Evolutionary conservation across 129 eudicot species (phyloP).

Genomic region (Ambrosia trifida): DNA sequence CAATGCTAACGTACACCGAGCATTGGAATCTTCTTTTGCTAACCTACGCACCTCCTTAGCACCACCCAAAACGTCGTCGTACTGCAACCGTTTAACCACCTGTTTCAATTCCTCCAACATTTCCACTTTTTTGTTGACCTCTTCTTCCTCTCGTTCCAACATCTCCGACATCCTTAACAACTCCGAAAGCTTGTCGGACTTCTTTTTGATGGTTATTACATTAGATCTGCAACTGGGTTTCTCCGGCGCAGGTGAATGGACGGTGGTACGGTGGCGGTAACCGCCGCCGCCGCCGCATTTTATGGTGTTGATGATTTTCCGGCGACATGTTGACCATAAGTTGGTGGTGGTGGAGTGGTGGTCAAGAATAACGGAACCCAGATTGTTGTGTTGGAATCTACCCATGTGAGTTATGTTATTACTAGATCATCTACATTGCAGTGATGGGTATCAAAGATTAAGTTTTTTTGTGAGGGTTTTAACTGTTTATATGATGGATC

Average conservation of each 20-base stretch:
- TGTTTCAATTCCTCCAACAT: slow-evolving; percentile 55
- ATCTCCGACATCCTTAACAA: slow-evolving; percentile 50
- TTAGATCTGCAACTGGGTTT: slow-evolving; percentile 34
- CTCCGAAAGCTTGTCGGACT: slow-evolving; percentile 70
- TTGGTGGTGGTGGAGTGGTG: slow-evolving; percentile 26
- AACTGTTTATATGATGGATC: slow-evolving; percentile 1
- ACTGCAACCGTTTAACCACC: slow-evolving; percentile 60
- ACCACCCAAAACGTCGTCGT: slow-evolving; percentile 52
- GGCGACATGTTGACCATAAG: slow-evolving; percentile 55
- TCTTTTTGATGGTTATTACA: slow-evolving; percentile 6
- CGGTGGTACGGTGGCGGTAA: slow-evolving; percentile 23
- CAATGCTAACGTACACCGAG: slow-evolving; percentile 64
- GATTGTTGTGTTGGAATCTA: slow-evolving; percentile 44
- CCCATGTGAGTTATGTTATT: slow-evolving; percentile 31
- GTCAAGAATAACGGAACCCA: slow-evolving; percentile 54
- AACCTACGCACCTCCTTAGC: slow-evolving; percentile 63
- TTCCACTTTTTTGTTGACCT: slow-evolving; percentile 58
- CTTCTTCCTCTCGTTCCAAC: slow-evolving; percentile 41
- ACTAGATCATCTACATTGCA: slow-evolving; percentile 25
- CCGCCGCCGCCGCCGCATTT: slow-evolving; percentile 73
- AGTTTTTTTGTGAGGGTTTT: background rate
- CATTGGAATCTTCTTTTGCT: slow-evolving; percentile 59
- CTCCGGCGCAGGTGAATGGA: slow-evolving; percentile 15
- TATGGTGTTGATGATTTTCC: slow-evolving; percentile 48
- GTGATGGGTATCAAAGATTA: background rate